Evolutionary conservation across 2,329 filamentous ascomycete species (phyloP).

Genomic region (Nothophaeocryptopus gaeumannii): DNA sequence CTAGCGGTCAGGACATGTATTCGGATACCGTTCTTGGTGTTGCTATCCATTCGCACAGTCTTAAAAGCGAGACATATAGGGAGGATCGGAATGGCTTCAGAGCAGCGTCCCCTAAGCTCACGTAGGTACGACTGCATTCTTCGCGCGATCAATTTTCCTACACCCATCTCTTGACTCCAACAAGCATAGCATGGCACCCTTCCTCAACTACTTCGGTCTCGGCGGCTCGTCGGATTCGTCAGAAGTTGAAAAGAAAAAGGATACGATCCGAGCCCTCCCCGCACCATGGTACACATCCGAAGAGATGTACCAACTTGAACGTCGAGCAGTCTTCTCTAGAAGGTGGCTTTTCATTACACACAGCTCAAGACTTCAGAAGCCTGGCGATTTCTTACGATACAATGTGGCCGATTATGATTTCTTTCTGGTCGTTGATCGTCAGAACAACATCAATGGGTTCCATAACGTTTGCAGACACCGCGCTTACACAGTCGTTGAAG

Average conservation of each 20-base stretch:
- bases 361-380: constrained; percentile 23
- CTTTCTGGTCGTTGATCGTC: constrained; percentile 21
- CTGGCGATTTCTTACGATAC: constrained; percentile 28
- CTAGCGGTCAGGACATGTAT: too few relatives aligned
- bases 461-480: constrained; percentile 44
- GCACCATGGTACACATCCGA: constrained; percentile 45
- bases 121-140: too few relatives aligned
- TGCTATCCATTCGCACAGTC: too few relatives aligned
- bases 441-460: constrained; percentile 42
- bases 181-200: constrained; percentile 4
- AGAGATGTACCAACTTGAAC: constrained; percentile 46
- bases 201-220: constrained; percentile 9
- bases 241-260: constrained; percentile 6
- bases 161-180: too few relatives aligned
- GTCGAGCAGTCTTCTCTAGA: constrained; percentile 44
- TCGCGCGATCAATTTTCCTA: too few relatives aligned
- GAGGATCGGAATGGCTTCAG: too few relatives aligned
- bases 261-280: constrained; percentile 36
- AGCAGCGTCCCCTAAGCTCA: too few relatives aligned
- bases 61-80: too few relatives aligned
- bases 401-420: constrained; percentile 26
- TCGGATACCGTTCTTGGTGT: too few relatives aligned
- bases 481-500: constrained; percentile 56
- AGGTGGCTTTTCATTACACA: constrained; percentile 36
- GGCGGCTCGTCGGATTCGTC: not conserved